phyloP scores from a whole-genome alignment of 768 basidiomycete species.

The Infundibulicybe gibba region DNA sequence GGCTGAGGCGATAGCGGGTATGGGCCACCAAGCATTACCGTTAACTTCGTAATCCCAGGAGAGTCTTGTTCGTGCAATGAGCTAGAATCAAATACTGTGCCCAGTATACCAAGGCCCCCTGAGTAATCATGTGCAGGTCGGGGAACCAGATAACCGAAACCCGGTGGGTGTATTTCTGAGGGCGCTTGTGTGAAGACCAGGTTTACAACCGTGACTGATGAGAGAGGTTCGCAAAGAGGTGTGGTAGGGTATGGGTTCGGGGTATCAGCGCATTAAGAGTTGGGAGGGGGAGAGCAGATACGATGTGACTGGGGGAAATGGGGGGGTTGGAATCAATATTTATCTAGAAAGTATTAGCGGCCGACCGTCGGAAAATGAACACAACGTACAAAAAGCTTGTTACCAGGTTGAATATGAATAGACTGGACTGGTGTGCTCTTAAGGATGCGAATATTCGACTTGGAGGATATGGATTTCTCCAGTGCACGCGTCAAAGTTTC shows the following conservation, averaged over 20 bases:
- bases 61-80: conserved; percentile 57
- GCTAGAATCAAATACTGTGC: conserved; percentile 88
- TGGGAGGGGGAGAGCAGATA: conserved; percentile 77
- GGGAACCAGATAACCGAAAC: conserved; percentile 94
- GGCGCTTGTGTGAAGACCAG: conserved; percentile 67
- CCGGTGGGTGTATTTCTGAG: conserved; percentile 65
- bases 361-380: background rate
- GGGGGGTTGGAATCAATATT: conserved; percentile 30
- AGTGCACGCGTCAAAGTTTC: conserved; percentile 60
- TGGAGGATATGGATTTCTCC: conserved; percentile 13
- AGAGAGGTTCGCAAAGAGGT: conserved; percentile 66
- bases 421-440: background rate
- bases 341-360: conserved; percentile 6
- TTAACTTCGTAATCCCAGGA: conserved; percentile 63
- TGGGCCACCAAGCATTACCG: conserved; percentile 89
- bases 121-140: conserved; percentile 58
- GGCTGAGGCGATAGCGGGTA: conserved; percentile 32
- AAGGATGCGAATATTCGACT: background rate
- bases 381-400: background rate
- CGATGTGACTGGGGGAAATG: conserved; percentile 55
- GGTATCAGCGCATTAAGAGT: conserved; percentile 42
- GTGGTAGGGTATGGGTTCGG: conserved; percentile 40
- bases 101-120: conserved; percentile 55
- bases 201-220: conserved; percentile 87
- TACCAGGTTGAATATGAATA: background rate